These are phyloP conservation scores for Aspergillus campestris DNA, from an alignment of 495 filamentous ascomycete genomes.

Conservation along the genomic window DNA sequence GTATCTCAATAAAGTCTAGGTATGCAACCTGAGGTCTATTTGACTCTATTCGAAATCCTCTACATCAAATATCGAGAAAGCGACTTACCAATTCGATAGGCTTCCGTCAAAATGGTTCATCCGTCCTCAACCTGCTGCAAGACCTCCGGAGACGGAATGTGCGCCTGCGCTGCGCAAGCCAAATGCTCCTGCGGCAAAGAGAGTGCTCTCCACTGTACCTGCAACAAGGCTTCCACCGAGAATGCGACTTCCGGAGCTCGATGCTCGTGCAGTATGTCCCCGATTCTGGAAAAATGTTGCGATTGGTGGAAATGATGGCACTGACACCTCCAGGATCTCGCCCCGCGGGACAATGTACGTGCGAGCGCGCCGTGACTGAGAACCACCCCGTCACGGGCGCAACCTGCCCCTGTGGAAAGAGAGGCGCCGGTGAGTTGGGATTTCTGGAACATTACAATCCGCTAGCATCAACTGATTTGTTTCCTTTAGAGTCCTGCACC, in stretches of 20 bases:
- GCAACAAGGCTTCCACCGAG: conserved; percentile 68
- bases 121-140: conserved; percentile 57
- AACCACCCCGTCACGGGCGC: conserved; percentile 51
- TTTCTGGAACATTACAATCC: neutral
- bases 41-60: too few relatives aligned
- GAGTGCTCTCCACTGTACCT: conserved; percentile 76
- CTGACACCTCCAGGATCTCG: conserved; percentile 44
- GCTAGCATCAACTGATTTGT: neutral
- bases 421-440: conserved; percentile 52
- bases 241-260: conserved; percentile 64
- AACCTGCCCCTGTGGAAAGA: conserved; percentile 69
- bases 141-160: conserved; percentile 40
- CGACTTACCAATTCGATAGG: too few relatives aligned
- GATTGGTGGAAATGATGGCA: neutral
- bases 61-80: too few relatives aligned
- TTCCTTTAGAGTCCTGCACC: conserved; percentile 59
- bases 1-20: too few relatives aligned
- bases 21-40: too few relatives aligned
- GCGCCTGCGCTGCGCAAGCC: conserved; percentile 55
- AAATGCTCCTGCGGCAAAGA: conserved; percentile 85
- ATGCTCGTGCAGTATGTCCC: conserved; percentile 70
- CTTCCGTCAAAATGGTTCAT: conserved; percentile 39
- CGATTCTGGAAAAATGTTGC: conserved; percentile 5
- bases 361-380: conserved; percentile 64
- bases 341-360: conserved; percentile 74